phyloP scores from a whole-genome alignment of 2,329 filamentous ascomycete genomes.

The Bretziella fagacearum region DNA sequence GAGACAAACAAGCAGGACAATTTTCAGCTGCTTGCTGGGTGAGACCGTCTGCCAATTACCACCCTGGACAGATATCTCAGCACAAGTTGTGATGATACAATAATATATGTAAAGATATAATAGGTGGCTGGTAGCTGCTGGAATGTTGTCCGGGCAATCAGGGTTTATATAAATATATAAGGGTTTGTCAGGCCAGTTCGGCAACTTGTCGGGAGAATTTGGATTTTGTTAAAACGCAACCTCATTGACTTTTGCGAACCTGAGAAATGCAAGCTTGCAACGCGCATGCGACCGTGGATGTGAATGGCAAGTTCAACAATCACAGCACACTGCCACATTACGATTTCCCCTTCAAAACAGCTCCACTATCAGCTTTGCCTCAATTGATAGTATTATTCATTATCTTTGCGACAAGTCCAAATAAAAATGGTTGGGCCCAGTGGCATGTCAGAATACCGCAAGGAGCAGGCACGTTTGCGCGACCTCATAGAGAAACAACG shows the following conservation, averaged over 20 bases:
- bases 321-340: no score
- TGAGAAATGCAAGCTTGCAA: not conserved
- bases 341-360: no score
- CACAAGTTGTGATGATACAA: not conserved
- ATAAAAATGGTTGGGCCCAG: conserved; percentile 15
- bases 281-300: not conserved
- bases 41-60: not conserved
- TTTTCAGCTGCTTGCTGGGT: no score
- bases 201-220: not conserved
- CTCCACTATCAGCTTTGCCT: not conserved
- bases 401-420: not conserved
- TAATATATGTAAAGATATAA: not conserved
- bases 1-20: no score
- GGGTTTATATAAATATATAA: not conserved
- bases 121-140: conserved; percentile 6
- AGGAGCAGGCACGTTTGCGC: conserved; percentile 31
- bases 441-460: conserved; percentile 30
- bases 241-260: no score
- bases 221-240: not conserved
- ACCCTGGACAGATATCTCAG: no score
- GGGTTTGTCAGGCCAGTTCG: not conserved
- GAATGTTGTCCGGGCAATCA: not conserved
- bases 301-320: no score
- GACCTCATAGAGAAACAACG: conserved; percentile 30
- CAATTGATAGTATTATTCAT: not conserved